Base-by-base conservation (phyloP, 2,329 filamentous ascomycete genomes). In the Trichoderma koningii region DNA sequence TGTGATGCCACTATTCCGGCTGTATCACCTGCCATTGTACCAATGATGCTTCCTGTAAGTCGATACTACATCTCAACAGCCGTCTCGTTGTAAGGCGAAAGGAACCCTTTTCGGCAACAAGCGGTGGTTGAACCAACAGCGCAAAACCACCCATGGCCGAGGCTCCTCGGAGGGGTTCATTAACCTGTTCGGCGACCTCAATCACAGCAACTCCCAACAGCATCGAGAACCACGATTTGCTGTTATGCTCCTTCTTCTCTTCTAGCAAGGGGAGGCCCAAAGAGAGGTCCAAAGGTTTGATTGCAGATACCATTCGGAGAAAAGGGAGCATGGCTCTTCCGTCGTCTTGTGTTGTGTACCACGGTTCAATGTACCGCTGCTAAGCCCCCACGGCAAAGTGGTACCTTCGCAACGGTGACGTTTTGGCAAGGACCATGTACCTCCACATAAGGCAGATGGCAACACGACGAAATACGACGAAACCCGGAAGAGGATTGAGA, bases 241-340 rank as follows among this genome's bases (percentile, higher is more conserved):
- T 15, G 26, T 41, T 55, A 7, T 28, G 7, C 14, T 10, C 44
- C 7, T 21, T 17, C 34, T 10, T 44, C 1, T 48, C 0, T 23
- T n/a, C 17, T 59, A 41, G 9, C 44, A n/a, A 45, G 44, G 55
- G n/a, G 30, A 23, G 23, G 17, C 9, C 51, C 23, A 47, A 12
- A 45, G 55, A 14, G 30, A 23, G 23, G 17, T 17, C 51, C 23
- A 47, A 12, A 45, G 14, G 23, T 14, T 38, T 28, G 12, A 30
- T 19, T 48, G 28, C 55, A 23, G 34, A 38, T 38, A 14, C 14
- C 12, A 38, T 5, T 38, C 34, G 34, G 34, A 14, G 12, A 47
- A 12, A 61, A 21, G 19, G 51, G 57, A 26, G 17, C 23, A 30
- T 61, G 57, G 41, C 57, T 61, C 57, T 60, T 55, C 34, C 34